These are phyloP conservation scores for Sinapis alba DNA, from an alignment of 441 rosid species.

Conservation along the genomic window DNA sequence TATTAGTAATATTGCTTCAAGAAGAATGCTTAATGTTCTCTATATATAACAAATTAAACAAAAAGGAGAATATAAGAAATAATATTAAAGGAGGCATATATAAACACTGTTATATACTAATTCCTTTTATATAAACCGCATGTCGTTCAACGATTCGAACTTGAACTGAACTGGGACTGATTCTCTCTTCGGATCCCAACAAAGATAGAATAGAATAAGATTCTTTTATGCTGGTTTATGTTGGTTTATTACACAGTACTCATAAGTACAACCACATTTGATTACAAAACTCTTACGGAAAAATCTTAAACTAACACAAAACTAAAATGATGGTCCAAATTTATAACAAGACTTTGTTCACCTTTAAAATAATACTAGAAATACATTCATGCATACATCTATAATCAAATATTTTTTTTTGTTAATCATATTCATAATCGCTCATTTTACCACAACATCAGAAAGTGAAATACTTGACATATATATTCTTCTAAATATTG, in stretches of 20 bases:
- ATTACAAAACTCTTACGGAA: neutral
- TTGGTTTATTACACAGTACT: constrained; percentile 8
- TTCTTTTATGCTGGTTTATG: constrained; percentile 7
- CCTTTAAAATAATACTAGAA: neutral
- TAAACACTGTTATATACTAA: constrained; percentile 23
- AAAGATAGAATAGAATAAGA: neutral
- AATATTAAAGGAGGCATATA: constrained; percentile 26
- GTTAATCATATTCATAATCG: too few relatives aligned
- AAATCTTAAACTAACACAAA: neutral
- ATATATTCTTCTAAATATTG: neutral
- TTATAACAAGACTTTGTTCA: neutral
- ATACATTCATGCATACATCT: neutral
- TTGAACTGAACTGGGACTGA: constrained; percentile 27
- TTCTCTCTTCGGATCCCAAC: constrained; percentile 9
- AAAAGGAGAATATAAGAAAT: constrained; percentile 30
- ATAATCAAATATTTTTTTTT: neutral
- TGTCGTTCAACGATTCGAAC: constrained; percentile 40
- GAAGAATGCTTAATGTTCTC: constrained; percentile 30
- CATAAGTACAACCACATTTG: constrained; percentile 12
- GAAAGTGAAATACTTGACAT: neutral
- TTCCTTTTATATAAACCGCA: constrained; percentile 41
- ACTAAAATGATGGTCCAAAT: neutral
- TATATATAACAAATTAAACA: constrained; percentile 10
- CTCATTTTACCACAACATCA: neutral
- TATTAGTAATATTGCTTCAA: constrained; percentile 34